Percentiles rank a stretch among this genome's conserved stretches.
Evolutionary conservation across 768 basidiomycete genomes (phyloP).

Genomic region (Paxillus ammoniavirescens): DNA sequence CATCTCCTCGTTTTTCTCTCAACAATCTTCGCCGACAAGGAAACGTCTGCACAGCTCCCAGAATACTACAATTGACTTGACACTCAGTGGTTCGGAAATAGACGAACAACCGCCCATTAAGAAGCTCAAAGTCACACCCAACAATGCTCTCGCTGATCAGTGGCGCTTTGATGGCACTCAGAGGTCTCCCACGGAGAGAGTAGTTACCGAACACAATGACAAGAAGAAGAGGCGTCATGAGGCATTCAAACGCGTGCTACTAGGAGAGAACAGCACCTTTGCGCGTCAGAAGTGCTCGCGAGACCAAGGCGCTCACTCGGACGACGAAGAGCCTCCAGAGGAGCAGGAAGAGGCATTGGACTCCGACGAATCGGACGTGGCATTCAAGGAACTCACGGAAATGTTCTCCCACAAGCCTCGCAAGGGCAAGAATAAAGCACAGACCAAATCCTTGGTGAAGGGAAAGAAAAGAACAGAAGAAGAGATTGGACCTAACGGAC

Average conservation of each 20-base stretch:
- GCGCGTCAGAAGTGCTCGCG: constrained; percentile 14
- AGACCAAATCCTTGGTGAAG: constrained; percentile 21
- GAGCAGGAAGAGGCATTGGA: constrained; percentile 26
- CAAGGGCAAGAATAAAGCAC: constrained; percentile 39
- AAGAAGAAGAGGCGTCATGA: constrained; percentile 45
- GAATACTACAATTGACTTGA: constrained; percentile 51
- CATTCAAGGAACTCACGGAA: constrained; percentile 46
- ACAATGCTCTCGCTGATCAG: constrained; percentile 29
- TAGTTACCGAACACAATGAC: constrained; percentile 32
- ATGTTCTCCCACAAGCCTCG: constrained; percentile 41
- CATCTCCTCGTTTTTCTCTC: constrained; percentile 43
- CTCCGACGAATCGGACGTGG: constrained; percentile 44
- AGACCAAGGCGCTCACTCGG: constrained; percentile 14
- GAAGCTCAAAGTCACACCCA: constrained; percentile 23
- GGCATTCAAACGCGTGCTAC: constrained; percentile 53
- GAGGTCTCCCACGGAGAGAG: background rate
- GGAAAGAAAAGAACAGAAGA: constrained; percentile 38
- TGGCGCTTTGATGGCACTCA: constrained; percentile 45
- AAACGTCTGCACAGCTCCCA: constrained; percentile 27
- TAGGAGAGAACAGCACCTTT: constrained; percentile 44
- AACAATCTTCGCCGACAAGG: constrained; percentile 16
- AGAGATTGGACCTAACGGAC: constrained; percentile 61
- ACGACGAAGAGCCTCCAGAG: constrained; percentile 21
- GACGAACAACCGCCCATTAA: constrained; percentile 28
- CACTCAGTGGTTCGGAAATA: constrained; percentile 38